Percentiles rank a stretch among this genome's conserved stretches.
These are phyloP conservation scores for Rubia peregrina DNA, from an alignment of 305 asterid species.

Conservation along the genomic window DNA sequence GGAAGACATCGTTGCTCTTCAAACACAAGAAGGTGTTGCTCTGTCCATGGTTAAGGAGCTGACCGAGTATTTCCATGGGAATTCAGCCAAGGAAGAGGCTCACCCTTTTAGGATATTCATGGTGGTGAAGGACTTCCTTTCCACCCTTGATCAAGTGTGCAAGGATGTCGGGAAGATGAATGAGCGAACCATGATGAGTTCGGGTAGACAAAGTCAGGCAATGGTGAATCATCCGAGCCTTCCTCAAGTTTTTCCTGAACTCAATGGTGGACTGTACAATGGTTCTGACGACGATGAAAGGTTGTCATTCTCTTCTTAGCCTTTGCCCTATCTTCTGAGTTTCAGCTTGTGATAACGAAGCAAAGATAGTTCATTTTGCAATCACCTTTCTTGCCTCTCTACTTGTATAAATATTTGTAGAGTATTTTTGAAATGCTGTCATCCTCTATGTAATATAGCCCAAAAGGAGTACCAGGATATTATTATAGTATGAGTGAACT, in stretches of 20 bases:
- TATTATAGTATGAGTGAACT: slow-evolving; percentile 5
- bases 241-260: slow-evolving; percentile 26
- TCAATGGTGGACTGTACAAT: slow-evolving; percentile 13
- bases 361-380: not conserved
- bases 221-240: slow-evolving; percentile 25
- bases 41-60: slow-evolving; percentile 71
- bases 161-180: slow-evolving; percentile 71
- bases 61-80: slow-evolving; percentile 76
- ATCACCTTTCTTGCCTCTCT: not conserved
- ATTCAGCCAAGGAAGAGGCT: slow-evolving; percentile 69
- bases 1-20: slow-evolving; percentile 41
- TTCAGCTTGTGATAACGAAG: not conserved
- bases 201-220: slow-evolving; percentile 30
- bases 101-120: slow-evolving; percentile 53
- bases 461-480: not conserved
- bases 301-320: slow-evolving; percentile 12
- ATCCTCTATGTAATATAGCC: slow-evolving; percentile 10
- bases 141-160: slow-evolving; percentile 68
- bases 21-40: slow-evolving; percentile 58
- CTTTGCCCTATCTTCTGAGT: not conserved
- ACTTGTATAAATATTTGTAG: slow-evolving; percentile 14
- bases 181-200: slow-evolving; percentile 55
- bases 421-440: slow-evolving; percentile 7
- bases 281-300: slow-evolving; percentile 23
- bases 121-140: slow-evolving; percentile 67